Evolutionary conservation across 164 flowering plant species (phyloP), one percentile per base, ranked within the genome.

Genomic region (Nymphaea thermarum): DNA sequence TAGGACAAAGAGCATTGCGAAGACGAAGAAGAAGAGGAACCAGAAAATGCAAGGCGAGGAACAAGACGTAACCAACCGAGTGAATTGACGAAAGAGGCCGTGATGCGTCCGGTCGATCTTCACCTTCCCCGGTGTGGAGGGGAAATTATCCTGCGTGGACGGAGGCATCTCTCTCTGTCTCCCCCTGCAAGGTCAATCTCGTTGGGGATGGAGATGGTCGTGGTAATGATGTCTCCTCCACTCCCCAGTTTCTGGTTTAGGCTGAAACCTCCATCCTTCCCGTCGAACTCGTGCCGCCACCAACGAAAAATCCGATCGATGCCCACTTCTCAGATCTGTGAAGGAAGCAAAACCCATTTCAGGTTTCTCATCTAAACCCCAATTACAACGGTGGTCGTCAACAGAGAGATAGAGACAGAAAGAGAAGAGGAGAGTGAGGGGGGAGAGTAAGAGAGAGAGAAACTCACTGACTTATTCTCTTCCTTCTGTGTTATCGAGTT

Each of bases 51-150:
- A 36, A 36, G 64, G 6, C 6, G 64, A 17, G 36, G 64, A 61
- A n/a, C 6, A 61, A n/a, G 64, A 55, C 36, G 36, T 25, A 2
- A 55, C 12, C 60, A 10, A 61, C 16, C 64, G 64, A 36, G 8
- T 61, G 64, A 61, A n/a, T 2, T 61, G 64, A 11, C 64, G 64
- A n/a, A 10, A 6, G 64, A 61, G n/a, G 42, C 42, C 42, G n/a
- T 61, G 42, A n/a, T 61, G 64, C 8, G 6, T 61, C 64, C 64
- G 64, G 42, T 61, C 64, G 64, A 61, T 61, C 64, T 61, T 61
- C 64, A 61, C 64, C 42, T 61, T 61, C 7, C 64, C 64, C 5
- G 64, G 64, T 6, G 64, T 8, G 8, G n/a, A 61, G 10, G 64
- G n/a, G 64, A 5, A 5, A n/a, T 36, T 61, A n/a, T 5, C 64